phyloP scores from a whole-genome alignment of 208 protist species.

The Strigomonas galati region DNA sequence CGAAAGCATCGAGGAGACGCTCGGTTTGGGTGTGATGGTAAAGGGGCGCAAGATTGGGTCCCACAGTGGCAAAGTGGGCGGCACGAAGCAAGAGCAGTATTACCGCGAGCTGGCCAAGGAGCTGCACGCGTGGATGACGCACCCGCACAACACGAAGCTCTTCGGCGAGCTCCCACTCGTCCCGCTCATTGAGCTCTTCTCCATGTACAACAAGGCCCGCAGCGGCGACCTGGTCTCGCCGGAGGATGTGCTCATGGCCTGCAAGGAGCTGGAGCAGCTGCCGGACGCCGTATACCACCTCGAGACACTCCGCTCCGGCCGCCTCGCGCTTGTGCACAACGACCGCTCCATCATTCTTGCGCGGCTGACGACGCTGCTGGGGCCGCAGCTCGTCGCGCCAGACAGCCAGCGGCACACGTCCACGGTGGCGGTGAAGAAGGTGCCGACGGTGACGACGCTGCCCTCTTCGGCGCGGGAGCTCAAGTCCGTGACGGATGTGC shows the following conservation, averaged over 20 bases:
- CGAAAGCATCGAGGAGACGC: slow-evolving; percentile 83
- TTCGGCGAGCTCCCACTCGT: slow-evolving; percentile 75
- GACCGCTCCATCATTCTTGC: slow-evolving; percentile 53
- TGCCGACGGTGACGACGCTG: slow-evolving; percentile 33
- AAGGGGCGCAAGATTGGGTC: slow-evolving; percentile 5
- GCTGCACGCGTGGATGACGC: slow-evolving; percentile 81
- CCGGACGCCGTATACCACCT: slow-evolving; percentile 40
- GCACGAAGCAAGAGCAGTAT: slow-evolving; percentile 27
- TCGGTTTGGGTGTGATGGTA: slow-evolving; percentile 69
- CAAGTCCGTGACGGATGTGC: slow-evolving; percentile 57
- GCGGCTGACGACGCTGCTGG: slow-evolving; percentile 43
- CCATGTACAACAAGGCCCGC: slow-evolving; percentile 82
- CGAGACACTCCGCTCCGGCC: slow-evolving; percentile 61
- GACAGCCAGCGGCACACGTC: slow-evolving; percentile 12
- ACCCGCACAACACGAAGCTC: slow-evolving; percentile 61
- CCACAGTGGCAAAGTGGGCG: slow-evolving; percentile 12
- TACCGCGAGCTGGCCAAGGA: slow-evolving; percentile 60
- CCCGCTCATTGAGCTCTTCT: slow-evolving; percentile 80
- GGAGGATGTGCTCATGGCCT: slow-evolving; percentile 67
- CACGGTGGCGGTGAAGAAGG: slow-evolving; percentile 10
- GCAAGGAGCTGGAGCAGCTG: slow-evolving; percentile 42
- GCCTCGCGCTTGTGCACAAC: slow-evolving; percentile 67
- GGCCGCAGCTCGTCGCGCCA: slow-evolving; percentile 48
- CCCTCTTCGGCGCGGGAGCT: slow-evolving; percentile 30
- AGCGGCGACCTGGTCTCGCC: slow-evolving; percentile 75